A percentile compares a stretch with the other conserved stretches of the same genome.
Evolutionary conservation across 257 asterid species (phyloP).

Genomic region (Solanum microdontum): DNA sequence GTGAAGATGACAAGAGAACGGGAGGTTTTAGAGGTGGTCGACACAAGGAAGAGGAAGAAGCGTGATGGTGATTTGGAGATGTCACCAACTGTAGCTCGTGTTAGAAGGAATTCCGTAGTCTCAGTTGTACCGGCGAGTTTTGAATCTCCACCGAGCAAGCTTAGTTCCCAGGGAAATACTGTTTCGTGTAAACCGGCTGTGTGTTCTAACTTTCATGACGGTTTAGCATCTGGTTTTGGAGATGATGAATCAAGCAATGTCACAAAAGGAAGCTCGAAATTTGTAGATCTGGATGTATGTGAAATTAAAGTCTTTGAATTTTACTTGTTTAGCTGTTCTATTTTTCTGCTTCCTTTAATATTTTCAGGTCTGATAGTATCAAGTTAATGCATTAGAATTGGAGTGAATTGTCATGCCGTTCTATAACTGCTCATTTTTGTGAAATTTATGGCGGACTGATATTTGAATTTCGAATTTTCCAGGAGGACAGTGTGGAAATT

Average conservation of each 20-base stretch:
- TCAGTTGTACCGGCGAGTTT: slow-evolving; percentile 9
- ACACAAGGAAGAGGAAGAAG: slow-evolving; percentile 34
- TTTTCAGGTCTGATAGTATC: not conserved
- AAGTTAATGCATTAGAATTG: not conserved
- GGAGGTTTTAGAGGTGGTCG: slow-evolving; percentile 3
- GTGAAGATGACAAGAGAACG: slow-evolving; percentile 4
- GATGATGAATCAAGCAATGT: slow-evolving; percentile 30
- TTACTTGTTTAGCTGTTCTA: not conserved
- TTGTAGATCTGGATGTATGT: slow-evolving; percentile 53
- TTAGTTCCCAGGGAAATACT: not conserved
- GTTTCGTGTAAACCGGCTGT: not conserved
- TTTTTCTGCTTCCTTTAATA: not conserved
- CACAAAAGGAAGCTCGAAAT: slow-evolving; percentile 14
- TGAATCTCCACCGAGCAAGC: slow-evolving; percentile 7
- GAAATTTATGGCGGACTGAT: not conserved
- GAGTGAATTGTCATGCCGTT: not conserved
- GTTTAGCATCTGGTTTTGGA: slow-evolving; percentile 27
- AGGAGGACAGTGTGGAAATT: slow-evolving; percentile 24
- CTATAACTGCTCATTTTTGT: not conserved
- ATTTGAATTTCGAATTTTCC: slow-evolving; percentile 18
- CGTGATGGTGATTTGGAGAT: slow-evolving; percentile 15
- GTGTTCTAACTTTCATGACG: slow-evolving; percentile 16
- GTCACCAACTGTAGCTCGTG: slow-evolving; percentile 9
- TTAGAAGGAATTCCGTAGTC: slow-evolving; percentile 1
- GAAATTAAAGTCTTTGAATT: not conserved